Conservation (phyloP, 2,329 filamentous ascomycete species). For the Xylaria sp. region DNA sequence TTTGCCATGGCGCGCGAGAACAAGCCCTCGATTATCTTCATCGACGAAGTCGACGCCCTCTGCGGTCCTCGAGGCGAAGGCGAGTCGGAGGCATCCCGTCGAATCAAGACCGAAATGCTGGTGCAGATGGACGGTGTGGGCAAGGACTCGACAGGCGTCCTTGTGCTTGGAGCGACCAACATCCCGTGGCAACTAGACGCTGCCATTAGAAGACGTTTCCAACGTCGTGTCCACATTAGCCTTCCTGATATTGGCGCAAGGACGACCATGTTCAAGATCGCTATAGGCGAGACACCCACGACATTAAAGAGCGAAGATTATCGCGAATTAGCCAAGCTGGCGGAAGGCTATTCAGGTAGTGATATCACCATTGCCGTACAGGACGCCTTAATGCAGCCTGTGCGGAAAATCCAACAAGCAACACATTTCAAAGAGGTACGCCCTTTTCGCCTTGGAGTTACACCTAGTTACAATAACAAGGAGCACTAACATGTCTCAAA, state of each 20-base stretch:
- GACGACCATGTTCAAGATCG: slow-evolving; percentile 94
- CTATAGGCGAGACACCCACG: slow-evolving; percentile 92
- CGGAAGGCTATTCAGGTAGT: slow-evolving; percentile 94
- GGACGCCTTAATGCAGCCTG: slow-evolving; percentile 95
- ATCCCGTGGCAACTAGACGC: slow-evolving; percentile 99
- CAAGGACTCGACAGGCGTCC: slow-evolving; percentile 90
- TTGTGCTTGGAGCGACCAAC: slow-evolving; percentile 96
- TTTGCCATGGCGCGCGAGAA: slow-evolving; percentile 99
- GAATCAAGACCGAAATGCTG: slow-evolving; percentile 98
- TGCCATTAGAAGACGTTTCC: slow-evolving; percentile 95
- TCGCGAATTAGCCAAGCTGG: slow-evolving; percentile 79
- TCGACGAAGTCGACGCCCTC: slow-evolving; percentile 96
- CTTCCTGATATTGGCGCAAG: slow-evolving; percentile 87
- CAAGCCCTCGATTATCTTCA: slow-evolving; percentile 98
- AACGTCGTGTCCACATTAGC: slow-evolving; percentile 94
- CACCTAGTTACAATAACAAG: background rate
- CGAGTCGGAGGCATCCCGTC: slow-evolving; percentile 94
- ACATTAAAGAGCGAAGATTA: slow-evolving; percentile 82
- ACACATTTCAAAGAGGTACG: slow-evolving; percentile 95
- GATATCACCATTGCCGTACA: slow-evolving; percentile 97
- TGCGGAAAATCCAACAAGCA: slow-evolving; percentile 94
- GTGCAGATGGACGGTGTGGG: slow-evolving; percentile 99
- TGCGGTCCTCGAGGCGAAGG: slow-evolving; percentile 93
- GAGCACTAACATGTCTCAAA: slow-evolving; percentile 11
- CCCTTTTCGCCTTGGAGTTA: too few species aligned